A percentile compares a stretch with the other conserved stretches of the same genome.
Conservation (phyloP, 2,329 filamentous ascomycete species). For the Chaetomium olivaceum region DNA sequence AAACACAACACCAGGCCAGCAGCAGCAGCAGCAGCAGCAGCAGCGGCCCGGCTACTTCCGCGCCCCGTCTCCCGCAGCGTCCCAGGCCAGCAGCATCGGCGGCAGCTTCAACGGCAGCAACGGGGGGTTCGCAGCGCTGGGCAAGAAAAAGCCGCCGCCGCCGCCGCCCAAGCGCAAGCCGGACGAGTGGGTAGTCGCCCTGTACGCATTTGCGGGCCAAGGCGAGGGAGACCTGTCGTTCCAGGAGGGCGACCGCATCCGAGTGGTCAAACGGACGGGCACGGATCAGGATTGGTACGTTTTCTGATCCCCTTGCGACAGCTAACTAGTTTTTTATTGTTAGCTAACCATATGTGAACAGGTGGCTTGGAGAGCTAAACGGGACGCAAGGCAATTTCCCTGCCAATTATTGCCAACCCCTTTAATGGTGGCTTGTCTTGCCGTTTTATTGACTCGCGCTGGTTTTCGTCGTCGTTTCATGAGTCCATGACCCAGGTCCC, state of each 20-base stretch:
- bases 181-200: constrained; percentile 65
- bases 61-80: not conserved
- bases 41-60: not conserved
- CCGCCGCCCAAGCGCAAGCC: constrained; percentile 63
- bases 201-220: constrained; percentile 74
- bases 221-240: constrained; percentile 71
- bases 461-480: not conserved
- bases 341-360: not conserved
- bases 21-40: constrained; percentile 4
- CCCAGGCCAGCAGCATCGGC: not conserved
- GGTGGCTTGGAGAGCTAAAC: constrained; percentile 73
- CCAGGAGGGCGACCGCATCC: constrained; percentile 74
- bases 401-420: constrained; percentile 69
- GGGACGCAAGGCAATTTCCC: constrained; percentile 73
- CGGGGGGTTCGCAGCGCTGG: constrained; percentile 6
- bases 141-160: constrained; percentile 73
- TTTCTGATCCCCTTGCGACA: not conserved
- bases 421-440: constrained; percentile 1
- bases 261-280: constrained; percentile 73
- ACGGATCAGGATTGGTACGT: constrained; percentile 74
- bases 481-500: not conserved
- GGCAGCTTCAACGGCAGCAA: not conserved
- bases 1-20: not conserved
- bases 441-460: not conserved
- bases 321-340: too few species aligned